Conservation (phyloP, 2,329 filamentous ascomycete species). For the Didymella arachidicola region DNA sequence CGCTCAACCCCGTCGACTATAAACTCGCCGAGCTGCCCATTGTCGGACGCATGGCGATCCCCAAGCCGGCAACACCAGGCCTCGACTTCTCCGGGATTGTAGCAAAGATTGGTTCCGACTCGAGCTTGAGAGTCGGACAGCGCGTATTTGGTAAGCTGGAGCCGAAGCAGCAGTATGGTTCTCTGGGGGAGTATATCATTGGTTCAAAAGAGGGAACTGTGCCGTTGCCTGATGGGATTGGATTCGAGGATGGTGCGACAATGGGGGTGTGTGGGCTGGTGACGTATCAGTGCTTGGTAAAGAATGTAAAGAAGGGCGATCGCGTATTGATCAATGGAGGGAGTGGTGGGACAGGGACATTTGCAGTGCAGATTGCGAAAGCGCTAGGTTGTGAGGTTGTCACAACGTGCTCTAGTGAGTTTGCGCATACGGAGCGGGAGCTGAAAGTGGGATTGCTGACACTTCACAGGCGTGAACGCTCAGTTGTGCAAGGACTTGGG, state of each 20-base stretch:
- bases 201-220: slow-evolving; percentile 29
- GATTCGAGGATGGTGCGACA: slow-evolving; percentile 27
- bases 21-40: slow-evolving; percentile 32
- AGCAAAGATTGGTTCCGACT: slow-evolving; percentile 13
- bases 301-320: slow-evolving; percentile 46
- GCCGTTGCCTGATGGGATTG: slow-evolving; percentile 24
- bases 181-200: slow-evolving; percentile 33
- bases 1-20: slow-evolving; percentile 38
- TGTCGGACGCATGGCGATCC: slow-evolving; percentile 28
- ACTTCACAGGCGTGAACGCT: slow-evolving; percentile 55
- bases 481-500: slow-evolving; percentile 64
- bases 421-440: not conserved
- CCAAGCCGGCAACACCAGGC: slow-evolving; percentile 34
- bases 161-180: slow-evolving; percentile 32
- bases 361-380: slow-evolving; percentile 69
- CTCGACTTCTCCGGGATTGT: slow-evolving; percentile 33
- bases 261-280: slow-evolving; percentile 34
- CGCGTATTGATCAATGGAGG: slow-evolving; percentile 70
- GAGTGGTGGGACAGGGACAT: slow-evolving; percentile 66
- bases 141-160: slow-evolving; percentile 36
- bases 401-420: slow-evolving; percentile 60
- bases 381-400: slow-evolving; percentile 65
- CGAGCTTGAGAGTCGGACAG: slow-evolving; percentile 23
- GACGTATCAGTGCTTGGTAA: slow-evolving; percentile 30
- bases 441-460: not conserved